Conservation (phyloP, 352 stramenopile species). For the Lagenidium sp. region DNA sequence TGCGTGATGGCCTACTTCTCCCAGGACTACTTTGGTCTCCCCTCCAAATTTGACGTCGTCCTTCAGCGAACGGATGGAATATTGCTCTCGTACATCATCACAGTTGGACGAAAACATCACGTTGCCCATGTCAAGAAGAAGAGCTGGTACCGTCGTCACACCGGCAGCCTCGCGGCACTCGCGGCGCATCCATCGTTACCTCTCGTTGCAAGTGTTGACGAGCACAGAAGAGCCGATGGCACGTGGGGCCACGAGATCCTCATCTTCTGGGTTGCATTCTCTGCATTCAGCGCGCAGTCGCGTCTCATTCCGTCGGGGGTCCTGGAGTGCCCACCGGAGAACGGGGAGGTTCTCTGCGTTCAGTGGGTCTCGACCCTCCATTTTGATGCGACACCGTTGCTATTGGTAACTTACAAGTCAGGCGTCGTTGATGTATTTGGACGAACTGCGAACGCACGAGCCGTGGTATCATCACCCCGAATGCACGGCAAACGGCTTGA, state of each 20-base stretch:
- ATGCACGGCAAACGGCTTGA: background rate
- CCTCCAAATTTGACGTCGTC: constrained; percentile 67
- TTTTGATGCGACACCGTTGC: constrained; percentile 68
- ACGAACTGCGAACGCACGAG: constrained; percentile 30
- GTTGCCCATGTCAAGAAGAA: constrained; percentile 58
- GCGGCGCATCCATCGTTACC: constrained; percentile 68
- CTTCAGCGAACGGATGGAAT: constrained; percentile 69
- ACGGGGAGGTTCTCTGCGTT: constrained; percentile 54
- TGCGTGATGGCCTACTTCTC: constrained; percentile 80
- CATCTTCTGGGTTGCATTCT: constrained; percentile 81
- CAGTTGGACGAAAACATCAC: constrained; percentile 21
- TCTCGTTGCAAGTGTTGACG: constrained; percentile 60
- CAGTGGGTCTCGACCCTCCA: constrained; percentile 76
- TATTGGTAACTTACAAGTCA: constrained; percentile 52
- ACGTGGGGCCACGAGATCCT: constrained; percentile 41
- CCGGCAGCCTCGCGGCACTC: constrained; percentile 58
- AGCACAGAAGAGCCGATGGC: constrained; percentile 10
- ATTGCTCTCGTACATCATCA: constrained; percentile 63
- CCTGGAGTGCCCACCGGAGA: constrained; percentile 31
- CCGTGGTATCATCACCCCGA: constrained; percentile 49
- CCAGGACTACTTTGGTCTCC: constrained; percentile 57
- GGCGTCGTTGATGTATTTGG: constrained; percentile 62
- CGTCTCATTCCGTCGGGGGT: constrained; percentile 72
- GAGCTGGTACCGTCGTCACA: constrained; percentile 68
- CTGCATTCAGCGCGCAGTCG: constrained; percentile 71